These are phyloP conservation scores for Mycena rosella DNA, from an alignment of 768 basidiomycete genomes.

Conservation along the genomic window DNA sequence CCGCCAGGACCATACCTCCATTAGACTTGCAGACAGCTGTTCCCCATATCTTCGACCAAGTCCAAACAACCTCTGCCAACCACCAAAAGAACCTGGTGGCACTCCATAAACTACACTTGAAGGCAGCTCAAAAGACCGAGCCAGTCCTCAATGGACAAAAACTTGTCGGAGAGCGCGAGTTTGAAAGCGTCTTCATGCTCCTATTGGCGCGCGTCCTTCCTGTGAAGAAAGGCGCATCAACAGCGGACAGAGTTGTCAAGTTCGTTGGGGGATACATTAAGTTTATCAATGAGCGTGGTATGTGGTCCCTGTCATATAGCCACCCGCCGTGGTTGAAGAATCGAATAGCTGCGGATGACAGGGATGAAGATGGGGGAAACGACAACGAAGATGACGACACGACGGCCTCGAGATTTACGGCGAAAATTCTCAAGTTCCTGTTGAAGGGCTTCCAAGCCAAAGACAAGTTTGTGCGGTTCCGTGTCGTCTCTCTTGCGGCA, in stretches of 20 bases:
- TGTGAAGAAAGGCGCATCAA: slow-evolving; percentile 83
- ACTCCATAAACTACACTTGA: slow-evolving; percentile 81
- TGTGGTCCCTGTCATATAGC: slow-evolving; percentile 30
- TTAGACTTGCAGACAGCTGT: slow-evolving; percentile 47
- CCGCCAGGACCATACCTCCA: slow-evolving; percentile 21
- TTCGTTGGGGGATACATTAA: slow-evolving; percentile 85
- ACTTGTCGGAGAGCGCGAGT: slow-evolving; percentile 81
- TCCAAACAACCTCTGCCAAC: slow-evolving; percentile 77
- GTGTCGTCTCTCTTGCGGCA: slow-evolving; percentile 80
- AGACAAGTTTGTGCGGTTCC: slow-evolving; percentile 88
- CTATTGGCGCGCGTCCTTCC: slow-evolving; percentile 72
- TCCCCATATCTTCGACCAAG: slow-evolving; percentile 84
- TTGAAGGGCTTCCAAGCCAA: slow-evolving; percentile 86
- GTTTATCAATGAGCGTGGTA: slow-evolving; percentile 84
- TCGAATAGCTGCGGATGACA: slow-evolving; percentile 54
- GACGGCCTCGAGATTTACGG: slow-evolving; percentile 75
- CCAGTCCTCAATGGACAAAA: slow-evolving; percentile 64
- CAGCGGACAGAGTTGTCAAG: slow-evolving; percentile 84
- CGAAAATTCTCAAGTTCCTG: slow-evolving; percentile 73
- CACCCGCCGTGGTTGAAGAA: not conserved
- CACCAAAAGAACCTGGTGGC: slow-evolving; percentile 92
- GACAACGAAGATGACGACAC: slow-evolving; percentile 62
- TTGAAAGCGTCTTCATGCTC: slow-evolving; percentile 74
- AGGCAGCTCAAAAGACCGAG: slow-evolving; percentile 69
- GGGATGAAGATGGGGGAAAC: slow-evolving; percentile 42